Evolutionary conservation across 306 rosid species (phyloP).

Genomic region (Acacia confusa): DNA sequence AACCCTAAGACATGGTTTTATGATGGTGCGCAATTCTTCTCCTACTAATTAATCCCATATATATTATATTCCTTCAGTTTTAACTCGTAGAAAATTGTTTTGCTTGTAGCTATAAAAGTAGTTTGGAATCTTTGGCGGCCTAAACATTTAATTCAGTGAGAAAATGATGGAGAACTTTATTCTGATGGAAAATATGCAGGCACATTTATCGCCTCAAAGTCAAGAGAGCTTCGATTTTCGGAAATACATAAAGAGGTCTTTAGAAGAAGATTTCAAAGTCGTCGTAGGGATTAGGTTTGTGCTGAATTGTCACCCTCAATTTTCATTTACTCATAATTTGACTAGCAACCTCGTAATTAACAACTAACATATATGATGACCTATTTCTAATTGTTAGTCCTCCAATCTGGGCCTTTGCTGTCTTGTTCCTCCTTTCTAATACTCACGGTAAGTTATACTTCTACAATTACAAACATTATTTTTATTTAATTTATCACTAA

Average conservation of each 20-base stretch:
- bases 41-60: neutral
- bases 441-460: slow-evolving; percentile 49
- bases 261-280: slow-evolving; percentile 90
- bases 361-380: neutral
- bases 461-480: neutral
- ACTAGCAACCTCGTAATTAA: neutral
- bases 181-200: slow-evolving; percentile 47
- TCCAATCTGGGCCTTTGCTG: slow-evolving; percentile 64
- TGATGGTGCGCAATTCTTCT: slow-evolving; percentile 50
- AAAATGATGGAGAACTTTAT: neutral
- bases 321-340: neutral
- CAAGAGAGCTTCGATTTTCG: slow-evolving; percentile 71
- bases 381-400: slow-evolving; percentile 43
- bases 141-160: neutral
- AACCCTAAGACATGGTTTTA: slow-evolving; percentile 88
- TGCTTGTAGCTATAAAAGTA: neutral
- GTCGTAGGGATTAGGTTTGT: slow-evolving; percentile 86
- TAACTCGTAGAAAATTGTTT: neutral
- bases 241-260: slow-evolving; percentile 73
- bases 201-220: slow-evolving; percentile 89
- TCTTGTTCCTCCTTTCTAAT: slow-evolving; percentile 57
- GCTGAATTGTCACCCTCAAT: neutral
- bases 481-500: neutral
- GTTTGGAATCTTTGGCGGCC: neutral
- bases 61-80: too few relatives aligned